Conservation (phyloP, 805 yeast genomes). For the Yamadazyma ubonensis region DNA sequence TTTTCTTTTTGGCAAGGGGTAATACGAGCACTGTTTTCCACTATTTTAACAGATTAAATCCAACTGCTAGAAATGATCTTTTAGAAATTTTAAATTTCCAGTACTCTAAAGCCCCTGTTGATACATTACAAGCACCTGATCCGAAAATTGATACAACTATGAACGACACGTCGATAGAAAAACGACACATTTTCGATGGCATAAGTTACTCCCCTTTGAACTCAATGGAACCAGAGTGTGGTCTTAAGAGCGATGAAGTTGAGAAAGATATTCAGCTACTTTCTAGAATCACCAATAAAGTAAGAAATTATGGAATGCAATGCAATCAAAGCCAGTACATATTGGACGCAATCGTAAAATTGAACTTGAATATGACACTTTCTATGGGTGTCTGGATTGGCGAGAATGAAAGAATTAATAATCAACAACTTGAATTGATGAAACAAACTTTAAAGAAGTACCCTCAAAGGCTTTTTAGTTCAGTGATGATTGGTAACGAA, state of each 20-base stretch:
- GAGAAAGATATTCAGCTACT: slow-evolving; percentile 55
- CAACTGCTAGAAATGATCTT: slow-evolving; percentile 20
- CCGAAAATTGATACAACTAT: slow-evolving; percentile 1
- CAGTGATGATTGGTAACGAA: slow-evolving; percentile 62
- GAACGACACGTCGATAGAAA: slow-evolving; percentile 18
- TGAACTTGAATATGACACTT: slow-evolving; percentile 54
- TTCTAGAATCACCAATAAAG: slow-evolving; percentile 56
- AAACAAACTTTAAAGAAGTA: slow-evolving; percentile 38
- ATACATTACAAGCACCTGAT: background rate
- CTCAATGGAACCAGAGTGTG: slow-evolving; percentile 55
- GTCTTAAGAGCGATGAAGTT: slow-evolving; percentile 46
- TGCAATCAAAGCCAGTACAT: slow-evolving; percentile 56
- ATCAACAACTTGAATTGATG: slow-evolving; percentile 47
- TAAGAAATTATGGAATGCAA: slow-evolving; percentile 60
- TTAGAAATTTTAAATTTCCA: background rate
- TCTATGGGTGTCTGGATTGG: slow-evolving; percentile 67
- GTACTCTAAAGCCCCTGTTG: background rate
- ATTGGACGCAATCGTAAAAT: slow-evolving; percentile 50
- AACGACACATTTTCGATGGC: slow-evolving; percentile 45
- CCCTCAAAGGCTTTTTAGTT: slow-evolving; percentile 48
- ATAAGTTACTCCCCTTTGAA: slow-evolving; percentile 58
- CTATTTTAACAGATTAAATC: slow-evolving; percentile 27
- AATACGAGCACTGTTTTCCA: slow-evolving; percentile 23
- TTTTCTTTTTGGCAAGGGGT: slow-evolving; percentile 27
- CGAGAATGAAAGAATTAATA: slow-evolving; percentile 41